Evolutionary conservation across 352 stramenopile genomes (phyloP).

Genomic region (Stramenopiles sp.): DNA sequence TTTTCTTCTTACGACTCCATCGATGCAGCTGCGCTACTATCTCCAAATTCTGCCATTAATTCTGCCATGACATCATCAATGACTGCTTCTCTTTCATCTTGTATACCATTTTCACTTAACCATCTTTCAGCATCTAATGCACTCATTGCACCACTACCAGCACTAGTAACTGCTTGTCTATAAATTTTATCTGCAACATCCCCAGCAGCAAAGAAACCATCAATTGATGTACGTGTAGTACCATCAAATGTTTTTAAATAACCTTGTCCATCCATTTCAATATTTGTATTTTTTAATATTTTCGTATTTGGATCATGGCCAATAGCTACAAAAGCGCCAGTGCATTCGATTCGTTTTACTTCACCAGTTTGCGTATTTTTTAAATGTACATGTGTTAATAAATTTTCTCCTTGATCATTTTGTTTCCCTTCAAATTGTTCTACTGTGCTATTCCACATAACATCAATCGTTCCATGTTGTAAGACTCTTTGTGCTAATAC

Average conservation of each 20-base stretch:
- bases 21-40: too few relatives aligned
- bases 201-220: constrained; percentile 25
- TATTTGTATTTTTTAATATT: constrained; percentile 17
- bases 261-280: constrained; percentile 16
- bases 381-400: constrained; percentile 13
- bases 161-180: constrained; percentile 23
- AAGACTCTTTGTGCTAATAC: constrained; percentile 37
- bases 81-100: too few relatives aligned
- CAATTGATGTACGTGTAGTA: constrained; percentile 20
- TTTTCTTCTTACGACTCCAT: too few relatives aligned
- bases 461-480: constrained; percentile 30
- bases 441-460: constrained; percentile 40
- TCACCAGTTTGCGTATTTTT: constrained; percentile 6
- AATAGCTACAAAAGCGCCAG: constrained; percentile 34
- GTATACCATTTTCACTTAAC: too few relatives aligned
- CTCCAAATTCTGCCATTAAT: too few relatives aligned
- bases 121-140: constrained; percentile 28
- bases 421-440: constrained; percentile 11
- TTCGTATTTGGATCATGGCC: constrained; percentile 23
- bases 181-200: constrained; percentile 25
- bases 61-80: too few relatives aligned
- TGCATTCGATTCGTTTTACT: background rate
- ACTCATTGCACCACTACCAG: constrained; percentile 24
- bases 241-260: constrained; percentile 14
- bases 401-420: constrained; percentile 10